Base-by-base conservation (phyloP, 1,284 basidiomycete species). In the Ceratobasidium papillatum region DNA sequence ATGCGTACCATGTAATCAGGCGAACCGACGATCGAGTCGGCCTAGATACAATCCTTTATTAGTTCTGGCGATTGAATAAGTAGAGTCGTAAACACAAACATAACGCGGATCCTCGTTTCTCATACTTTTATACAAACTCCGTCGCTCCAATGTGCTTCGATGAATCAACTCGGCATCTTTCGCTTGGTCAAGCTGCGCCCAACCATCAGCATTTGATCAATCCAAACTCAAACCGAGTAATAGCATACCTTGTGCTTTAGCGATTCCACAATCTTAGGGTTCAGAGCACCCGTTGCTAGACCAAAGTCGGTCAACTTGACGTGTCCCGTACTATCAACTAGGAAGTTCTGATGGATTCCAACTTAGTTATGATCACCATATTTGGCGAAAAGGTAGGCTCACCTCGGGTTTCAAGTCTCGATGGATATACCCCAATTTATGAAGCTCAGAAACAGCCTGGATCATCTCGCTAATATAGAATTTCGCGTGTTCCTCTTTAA, bases 251-350 rank as follows among this genome's bases (percentile, higher is more conserved):
- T 97, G 80, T 94, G 87, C 85, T 94, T 96, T 77, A 99, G 86
- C 7, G 94, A 95, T 80, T 99, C 96, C 78, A 99, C 99, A 76
- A 95, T 91, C 78, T 90, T 93, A 0, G 98, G 98, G 82, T 97
- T 99, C 74, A 99, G 86, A 0, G 96, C 94, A 43, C 98, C 98
- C 0, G 98, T 98, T 0, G 98, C 98, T 14, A 99, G 87, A 61
- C 98, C 98, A 82, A 99, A 99, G 83, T 99, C 98, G 7, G 98
- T 99, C 59, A 99, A 86, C 84, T 99, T 99, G 82, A 99, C 97
- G 82, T 99, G 98, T 0, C 98, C 98, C 9, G 91, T 91, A 9
- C 93, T 89, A 81, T 99, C 98, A 51, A 99, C 94, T 62, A 99
- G 86, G 86, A 99, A 99, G 84, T 99, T 99, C 93, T 98, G 66